Conservation (phyloP, 768 basidiomycete species). For the Russula compacta region DNA sequence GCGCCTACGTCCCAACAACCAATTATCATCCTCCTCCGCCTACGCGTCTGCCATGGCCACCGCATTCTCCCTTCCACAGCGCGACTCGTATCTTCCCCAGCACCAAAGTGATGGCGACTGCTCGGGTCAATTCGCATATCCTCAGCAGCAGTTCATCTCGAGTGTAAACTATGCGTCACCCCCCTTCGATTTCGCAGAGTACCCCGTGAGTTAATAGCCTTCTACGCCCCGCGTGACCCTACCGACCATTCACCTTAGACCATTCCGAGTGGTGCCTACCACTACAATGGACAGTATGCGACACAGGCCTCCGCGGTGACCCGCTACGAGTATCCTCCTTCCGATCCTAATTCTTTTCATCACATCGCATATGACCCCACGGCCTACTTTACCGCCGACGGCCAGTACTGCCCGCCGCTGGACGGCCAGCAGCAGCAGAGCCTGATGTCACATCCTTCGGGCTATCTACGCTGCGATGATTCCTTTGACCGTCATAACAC, state of each 20-base stretch:
- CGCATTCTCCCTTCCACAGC: background rate
- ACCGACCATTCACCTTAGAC: conserved; percentile 5
- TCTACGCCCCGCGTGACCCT: background rate
- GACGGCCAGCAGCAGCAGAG: conserved; percentile 3
- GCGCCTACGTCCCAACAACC: conserved; percentile 1
- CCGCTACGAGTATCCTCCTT: conserved; percentile 4
- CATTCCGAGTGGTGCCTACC: background rate
- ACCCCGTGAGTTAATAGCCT: conserved; percentile 3
- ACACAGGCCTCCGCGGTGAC: background rate
- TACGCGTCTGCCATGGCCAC: background rate
- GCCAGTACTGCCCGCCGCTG: background rate
- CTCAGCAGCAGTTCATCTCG: background rate
- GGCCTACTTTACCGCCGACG: background rate
- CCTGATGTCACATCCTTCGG: background rate
- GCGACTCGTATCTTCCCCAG: background rate
- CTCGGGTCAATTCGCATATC: background rate
- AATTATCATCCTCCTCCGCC: background rate
- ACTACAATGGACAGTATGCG: background rate
- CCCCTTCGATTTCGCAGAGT: conserved; percentile 15
- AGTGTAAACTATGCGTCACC: conserved; percentile 7
- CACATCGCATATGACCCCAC: background rate
- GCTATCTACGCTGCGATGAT: background rate
- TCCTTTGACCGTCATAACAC: background rate
- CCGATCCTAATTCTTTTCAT: background rate
- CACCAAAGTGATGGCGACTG: background rate